Percentiles rank a stretch among this genome's conserved stretches.
Evolutionary conservation across 2,329 filamentous ascomycete species (phyloP).

Genomic region (Cadophora luteo-olivacea): DNA sequence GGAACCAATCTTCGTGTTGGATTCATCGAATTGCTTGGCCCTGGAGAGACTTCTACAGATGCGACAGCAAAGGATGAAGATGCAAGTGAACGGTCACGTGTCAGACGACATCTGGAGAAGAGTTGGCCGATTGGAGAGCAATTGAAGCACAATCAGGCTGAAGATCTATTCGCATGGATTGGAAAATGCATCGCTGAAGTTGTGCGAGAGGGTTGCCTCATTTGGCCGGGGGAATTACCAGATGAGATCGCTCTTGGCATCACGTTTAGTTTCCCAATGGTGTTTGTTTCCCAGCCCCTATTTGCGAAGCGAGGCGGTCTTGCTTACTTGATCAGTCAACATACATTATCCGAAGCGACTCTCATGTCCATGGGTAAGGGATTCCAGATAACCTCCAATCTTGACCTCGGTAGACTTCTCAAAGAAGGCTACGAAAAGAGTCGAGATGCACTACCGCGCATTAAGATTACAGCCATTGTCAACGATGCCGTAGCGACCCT

Average conservation of each 20-base stretch:
- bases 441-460: slow-evolving; percentile 61
- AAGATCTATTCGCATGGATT: slow-evolving; percentile 82
- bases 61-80: slow-evolving; percentile 11
- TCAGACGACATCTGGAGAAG: slow-evolving; percentile 64
- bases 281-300: slow-evolving; percentile 40
- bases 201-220: slow-evolving; percentile 62
- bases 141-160: slow-evolving; percentile 75
- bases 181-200: slow-evolving; percentile 78
- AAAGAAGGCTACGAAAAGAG: slow-evolving; percentile 61
- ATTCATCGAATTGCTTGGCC: slow-evolving; percentile 65
- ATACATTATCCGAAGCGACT: slow-evolving; percentile 65
- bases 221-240: slow-evolving; percentile 47
- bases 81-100: slow-evolving; percentile 30
- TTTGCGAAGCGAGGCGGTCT: slow-evolving; percentile 13
- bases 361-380: slow-evolving; percentile 76
- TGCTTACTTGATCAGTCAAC: slow-evolving; percentile 50
- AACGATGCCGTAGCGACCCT: slow-evolving; percentile 84
- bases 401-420: slow-evolving; percentile 66
- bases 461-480: slow-evolving; percentile 77
- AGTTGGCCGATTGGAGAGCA: slow-evolving; percentile 78
- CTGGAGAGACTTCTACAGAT: slow-evolving; percentile 33
- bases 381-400: slow-evolving; percentile 65
- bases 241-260: slow-evolving; percentile 67
- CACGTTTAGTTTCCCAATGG: slow-evolving; percentile 75
- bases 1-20: slow-evolving; percentile 73